Evolutionary conservation across 2,329 filamentous ascomycete genomes (phyloP).

Genomic region (Rhynchosporium graminicola): DNA sequence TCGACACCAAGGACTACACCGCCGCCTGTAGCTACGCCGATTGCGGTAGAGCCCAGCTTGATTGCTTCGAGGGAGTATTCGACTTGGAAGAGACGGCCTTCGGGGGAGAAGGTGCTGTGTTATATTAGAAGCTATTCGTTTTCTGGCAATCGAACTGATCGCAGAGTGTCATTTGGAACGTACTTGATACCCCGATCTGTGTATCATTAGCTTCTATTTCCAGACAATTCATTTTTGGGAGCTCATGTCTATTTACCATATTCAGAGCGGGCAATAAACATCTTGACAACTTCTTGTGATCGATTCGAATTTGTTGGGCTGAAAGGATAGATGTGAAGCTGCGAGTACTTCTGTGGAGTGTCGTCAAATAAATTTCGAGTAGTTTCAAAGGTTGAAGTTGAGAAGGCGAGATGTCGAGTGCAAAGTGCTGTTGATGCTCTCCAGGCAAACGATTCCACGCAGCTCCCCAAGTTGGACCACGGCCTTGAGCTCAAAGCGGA

Average conservation of each 20-base stretch:
- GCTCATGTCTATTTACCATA: constrained; percentile 69
- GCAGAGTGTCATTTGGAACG: constrained; percentile 39
- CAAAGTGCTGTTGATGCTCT: constrained; percentile 20
- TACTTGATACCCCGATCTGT: constrained; percentile 97
- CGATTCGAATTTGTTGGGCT: constrained; percentile 16
- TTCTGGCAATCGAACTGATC: neutral
- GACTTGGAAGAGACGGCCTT: constrained; percentile 99
- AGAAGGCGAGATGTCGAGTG: constrained; percentile 12
- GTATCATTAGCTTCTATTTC: constrained; percentile 41
- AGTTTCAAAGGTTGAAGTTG: constrained; percentile 7
- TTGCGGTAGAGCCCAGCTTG: constrained; percentile 97
- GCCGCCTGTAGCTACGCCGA: constrained; percentile 93
- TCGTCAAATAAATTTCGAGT: constrained; percentile 1
- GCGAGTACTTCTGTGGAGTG: constrained; percentile 14
- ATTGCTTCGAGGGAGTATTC: constrained; percentile 99
- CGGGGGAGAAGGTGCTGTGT: constrained; percentile 93
- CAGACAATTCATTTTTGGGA: constrained; percentile 29
- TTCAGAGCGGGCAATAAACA: constrained; percentile 99
- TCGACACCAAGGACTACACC: constrained; percentile 97
- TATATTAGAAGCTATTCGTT: constrained; percentile 22
- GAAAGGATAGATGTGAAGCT: constrained; percentile 18
- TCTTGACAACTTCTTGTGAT: constrained; percentile 49
- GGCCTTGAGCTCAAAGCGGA: neutral
- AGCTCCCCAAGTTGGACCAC: constrained; percentile 9
- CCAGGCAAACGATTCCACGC: constrained; percentile 19